Percentiles rank a stretch among this genome's conserved stretches.
phyloP scores from a whole-genome alignment of 2,329 filamentous ascomycete genomes.

The Dothiorella sarmentorum region DNA sequence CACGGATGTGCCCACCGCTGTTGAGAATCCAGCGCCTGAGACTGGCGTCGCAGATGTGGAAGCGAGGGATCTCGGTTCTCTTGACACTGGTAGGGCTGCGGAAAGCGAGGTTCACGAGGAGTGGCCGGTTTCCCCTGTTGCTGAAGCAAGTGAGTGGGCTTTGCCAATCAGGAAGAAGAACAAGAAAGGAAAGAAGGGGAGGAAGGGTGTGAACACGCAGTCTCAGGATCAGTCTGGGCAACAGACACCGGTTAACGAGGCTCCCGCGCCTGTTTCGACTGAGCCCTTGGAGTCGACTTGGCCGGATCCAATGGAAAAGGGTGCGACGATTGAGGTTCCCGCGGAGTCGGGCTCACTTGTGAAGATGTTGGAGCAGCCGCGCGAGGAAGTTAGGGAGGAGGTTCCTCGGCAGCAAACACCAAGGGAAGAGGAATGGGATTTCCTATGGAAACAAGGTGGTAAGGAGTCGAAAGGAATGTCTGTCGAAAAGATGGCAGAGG shows the following conservation, averaged over 20 bases:
- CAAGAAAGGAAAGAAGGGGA: conserved; percentile 42
- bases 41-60: background rate
- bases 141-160: conserved; percentile 27
- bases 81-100: background rate
- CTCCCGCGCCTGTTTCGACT: background rate
- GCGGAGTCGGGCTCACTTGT: background rate
- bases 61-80: background rate
- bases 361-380: background rate
- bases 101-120: background rate
- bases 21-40: conserved; percentile 31
- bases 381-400: background rate
- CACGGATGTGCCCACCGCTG: conserved; percentile 21
- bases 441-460: background rate
- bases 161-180: conserved; percentile 45
- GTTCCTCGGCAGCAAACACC: background rate
- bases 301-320: conserved; percentile 10
- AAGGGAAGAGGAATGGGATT: background rate
- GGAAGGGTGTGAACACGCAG: conserved; percentile 18
- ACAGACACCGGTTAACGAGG: conserved; percentile 12
- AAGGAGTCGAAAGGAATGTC: background rate
- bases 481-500: background rate
- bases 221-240: conserved; percentile 9
- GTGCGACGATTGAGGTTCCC: background rate
- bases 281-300: no score
- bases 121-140: background rate